Base-by-base conservation (phyloP, 805 yeast genomes). In the Blastobotrys peoriensis region DNA sequence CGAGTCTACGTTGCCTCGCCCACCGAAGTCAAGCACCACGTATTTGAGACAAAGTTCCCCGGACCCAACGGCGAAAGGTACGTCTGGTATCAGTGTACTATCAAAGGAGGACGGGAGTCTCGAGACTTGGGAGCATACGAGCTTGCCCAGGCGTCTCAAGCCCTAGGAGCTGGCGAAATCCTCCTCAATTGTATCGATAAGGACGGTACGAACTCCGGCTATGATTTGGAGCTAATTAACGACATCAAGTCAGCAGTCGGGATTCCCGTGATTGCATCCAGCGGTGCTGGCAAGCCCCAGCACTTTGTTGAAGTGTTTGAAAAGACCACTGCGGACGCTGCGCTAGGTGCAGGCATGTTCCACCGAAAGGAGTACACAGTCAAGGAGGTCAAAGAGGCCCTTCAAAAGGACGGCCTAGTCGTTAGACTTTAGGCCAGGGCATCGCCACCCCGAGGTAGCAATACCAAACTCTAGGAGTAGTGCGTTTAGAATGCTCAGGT, bases 321-420 rank as follows among this genome's bases (percentile, higher is more conserved):
- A 38, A 71, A 81, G 37, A 88, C 97, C 13, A 71, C 75, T 4
- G 83, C 93, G 1, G 98, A 93, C 67, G 99, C 99, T 36, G 98
- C 98, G 15, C 73, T 93, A 34, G 99, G 98, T 33, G 99, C 99
- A 3, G 99, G 99, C 36, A 83, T 93, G 82, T 93, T 93, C 72
- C 99, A 93, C 69, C 75, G 98, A 61, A 89, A 86, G 18, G 98
- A 91, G 58, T 93, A 83, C 65, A 80, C 86, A 9, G 97, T 93
- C 15, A 73, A 75, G 40, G 81, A 88, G 40, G 96, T 93, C 36
- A 93, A 93, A 65, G 62, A 73, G 22, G 79, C 74, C 53, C 72
- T 91, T 61, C 65, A 70, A 38, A 65, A 70, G 1, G 62, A 73
- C 13, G 86, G 83, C 0, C 73, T 86, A 59, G 77, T 77, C 48